These are phyloP conservation scores for Cladosporium sp. DNA, from an alignment of 2,329 filamentous ascomycete genomes.

Conservation along the genomic window DNA sequence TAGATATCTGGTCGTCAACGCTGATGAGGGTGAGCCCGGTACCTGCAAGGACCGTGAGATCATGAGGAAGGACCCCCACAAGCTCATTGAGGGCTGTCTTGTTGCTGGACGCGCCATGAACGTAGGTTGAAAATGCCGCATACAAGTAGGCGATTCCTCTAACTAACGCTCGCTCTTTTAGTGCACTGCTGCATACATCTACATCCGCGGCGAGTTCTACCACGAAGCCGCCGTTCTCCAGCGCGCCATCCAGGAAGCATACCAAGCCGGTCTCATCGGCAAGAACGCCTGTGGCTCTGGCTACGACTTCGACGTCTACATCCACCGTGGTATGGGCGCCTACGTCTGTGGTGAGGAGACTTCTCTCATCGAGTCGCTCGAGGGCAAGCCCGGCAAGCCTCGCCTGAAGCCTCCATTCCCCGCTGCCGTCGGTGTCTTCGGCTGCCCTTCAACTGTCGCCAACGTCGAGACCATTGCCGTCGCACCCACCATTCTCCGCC, in stretches of 20 bases:
- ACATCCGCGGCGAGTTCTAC: constrained; percentile 98
- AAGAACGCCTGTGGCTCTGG: constrained; percentile 97
- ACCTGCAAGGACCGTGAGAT: constrained; percentile 99
- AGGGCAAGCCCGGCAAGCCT: constrained; percentile 98
- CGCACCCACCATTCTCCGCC: constrained; percentile 88
- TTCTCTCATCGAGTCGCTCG: constrained; percentile 93
- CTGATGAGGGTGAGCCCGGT: constrained; percentile 96
- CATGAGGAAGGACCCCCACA: constrained; percentile 99
- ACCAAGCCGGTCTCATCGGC: constrained; percentile 87
- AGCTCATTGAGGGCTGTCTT: constrained; percentile 94
- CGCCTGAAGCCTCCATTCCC: constrained; percentile 98
- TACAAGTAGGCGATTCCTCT: not conserved
- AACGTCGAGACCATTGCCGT: constrained; percentile 98
- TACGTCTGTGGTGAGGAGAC: constrained; percentile 99
- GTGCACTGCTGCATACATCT: constrained; percentile 96
- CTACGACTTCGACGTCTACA: constrained; percentile 95
- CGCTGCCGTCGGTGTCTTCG: constrained; percentile 93
- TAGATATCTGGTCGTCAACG: constrained; percentile 95
- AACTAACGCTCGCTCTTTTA: constrained; percentile 14
- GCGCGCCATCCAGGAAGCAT: constrained; percentile 94
- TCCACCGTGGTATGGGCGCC: constrained; percentile 94
- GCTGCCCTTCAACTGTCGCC: constrained; percentile 94
- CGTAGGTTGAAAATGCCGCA: constrained; percentile 24
- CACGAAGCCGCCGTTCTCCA: constrained; percentile 92
- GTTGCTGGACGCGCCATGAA: constrained; percentile 98